These are phyloP conservation scores for Colletotrichum caudatum DNA, from an alignment of 2,329 filamentous ascomycete species.

Conservation along the genomic window DNA sequence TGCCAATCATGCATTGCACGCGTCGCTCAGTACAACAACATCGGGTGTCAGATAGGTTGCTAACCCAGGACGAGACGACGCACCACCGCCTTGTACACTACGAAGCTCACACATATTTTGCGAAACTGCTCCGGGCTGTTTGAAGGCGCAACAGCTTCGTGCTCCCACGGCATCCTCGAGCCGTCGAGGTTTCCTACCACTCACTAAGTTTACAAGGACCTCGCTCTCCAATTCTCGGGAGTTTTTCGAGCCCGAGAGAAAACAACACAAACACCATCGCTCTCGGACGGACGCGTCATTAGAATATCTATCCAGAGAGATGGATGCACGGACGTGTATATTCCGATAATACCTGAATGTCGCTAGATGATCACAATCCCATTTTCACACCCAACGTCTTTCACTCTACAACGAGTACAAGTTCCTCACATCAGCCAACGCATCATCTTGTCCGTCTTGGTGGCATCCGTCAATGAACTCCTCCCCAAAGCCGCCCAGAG, in stretches of 20 bases:
- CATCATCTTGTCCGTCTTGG: neutral
- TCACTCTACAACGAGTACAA: neutral
- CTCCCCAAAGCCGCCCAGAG: slow-evolving; percentile 9
- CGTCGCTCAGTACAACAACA: too few relatives aligned
- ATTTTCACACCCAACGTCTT: neutral
- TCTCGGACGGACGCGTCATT: neutral
- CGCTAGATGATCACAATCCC: neutral
- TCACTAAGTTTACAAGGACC: too few relatives aligned
- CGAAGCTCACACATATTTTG: neutral
- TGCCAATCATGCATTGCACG: neutral
- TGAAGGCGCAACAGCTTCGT: neutral
- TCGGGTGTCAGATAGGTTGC: neutral
- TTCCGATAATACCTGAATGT: neutral
- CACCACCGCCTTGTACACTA: neutral
- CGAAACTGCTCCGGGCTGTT: neutral
- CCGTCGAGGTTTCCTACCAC: neutral
- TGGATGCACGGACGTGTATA: too few relatives aligned
- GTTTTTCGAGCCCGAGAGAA: neutral
- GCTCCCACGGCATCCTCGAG: neutral
- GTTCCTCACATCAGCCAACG: neutral
- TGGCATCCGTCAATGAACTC: neutral
- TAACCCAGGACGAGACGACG: neutral
- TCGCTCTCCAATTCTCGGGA: neutral
- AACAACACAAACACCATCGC: neutral
- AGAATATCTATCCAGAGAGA: too few relatives aligned